Base-by-base conservation (phyloP, 345 rosid species). In the Gynandropsis gynandra region DNA sequence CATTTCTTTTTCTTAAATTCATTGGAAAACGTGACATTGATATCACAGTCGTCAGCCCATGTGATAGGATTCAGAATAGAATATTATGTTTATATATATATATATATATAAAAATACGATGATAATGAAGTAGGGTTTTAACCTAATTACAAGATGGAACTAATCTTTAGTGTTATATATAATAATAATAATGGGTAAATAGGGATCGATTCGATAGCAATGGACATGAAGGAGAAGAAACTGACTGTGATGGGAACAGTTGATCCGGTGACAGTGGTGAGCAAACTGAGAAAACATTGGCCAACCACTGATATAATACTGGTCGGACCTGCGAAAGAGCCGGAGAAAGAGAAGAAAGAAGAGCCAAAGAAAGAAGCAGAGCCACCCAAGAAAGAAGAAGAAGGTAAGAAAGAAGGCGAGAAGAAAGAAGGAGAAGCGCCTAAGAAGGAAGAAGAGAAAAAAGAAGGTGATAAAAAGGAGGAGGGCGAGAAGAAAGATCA, bases 261-360 rank as follows among this genome's bases (percentile, higher is more conserved):
- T 13, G 95, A 89, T 76, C 87, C 93, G 8, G 72, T 89, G 5
- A 73, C 47, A 10, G 70, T 76, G 5, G 97, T 78, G 27, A 79
- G 83, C 74, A 89, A 81, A 61, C 63, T 89, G 53, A 76, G 97
- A 60, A 89, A 85, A 67, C 71, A 81, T 29, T 89, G 93, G 93
- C 80, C 71, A 1, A 72, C 74, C 21, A 72, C 95, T 2, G 76
- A 79, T 9, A 81, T 89, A 4, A 45, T 83, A 38, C 58, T 74
- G 1, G 87, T 89, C 0, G 97, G 97, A 16, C 97, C 95, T 7
- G 95, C 89, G 1, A 81, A 81, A 32, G 94, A 81, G 69, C 89
- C 89, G 4, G 84, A 81, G 69, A 87, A 83, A 76, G 73, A 79
- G 5, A 80, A 80, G 73, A 75, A 82, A 40, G 96, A 73, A 46